Evolutionary conservation across 306 rosid species (phyloP).

Genomic region (Argentina anserina): DNA sequence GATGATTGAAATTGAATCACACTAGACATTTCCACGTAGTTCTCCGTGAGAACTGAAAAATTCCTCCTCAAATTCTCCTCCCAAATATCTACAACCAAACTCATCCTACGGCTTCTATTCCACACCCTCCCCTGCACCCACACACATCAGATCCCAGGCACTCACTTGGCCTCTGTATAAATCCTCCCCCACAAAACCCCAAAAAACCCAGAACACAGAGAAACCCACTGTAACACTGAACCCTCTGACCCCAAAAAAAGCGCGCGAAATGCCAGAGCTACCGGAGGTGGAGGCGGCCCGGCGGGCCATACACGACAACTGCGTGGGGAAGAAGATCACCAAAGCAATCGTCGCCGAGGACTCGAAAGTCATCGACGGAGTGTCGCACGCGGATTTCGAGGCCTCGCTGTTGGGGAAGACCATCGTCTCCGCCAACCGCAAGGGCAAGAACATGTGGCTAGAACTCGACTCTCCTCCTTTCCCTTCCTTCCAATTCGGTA

Average conservation of each 20-base stretch:
- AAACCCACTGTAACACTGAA: too few relatives aligned
- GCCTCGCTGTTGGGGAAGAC: conserved; percentile 67
- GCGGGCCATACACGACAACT: conserved; percentile 71
- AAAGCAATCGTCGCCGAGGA: conserved; percentile 65
- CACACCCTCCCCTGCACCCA: not conserved
- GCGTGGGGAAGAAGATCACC: conserved; percentile 67
- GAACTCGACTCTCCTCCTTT: conserved; percentile 84
- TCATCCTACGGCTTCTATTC: not conserved
- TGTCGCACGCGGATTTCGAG: conserved; percentile 66
- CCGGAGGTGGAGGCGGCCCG: conserved; percentile 99
- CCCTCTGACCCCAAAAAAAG: not conserved
- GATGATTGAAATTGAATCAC: too few relatives aligned
- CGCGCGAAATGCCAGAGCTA: conserved; percentile 84
- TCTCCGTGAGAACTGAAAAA: too few relatives aligned
- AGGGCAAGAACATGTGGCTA: conserved; percentile 96
- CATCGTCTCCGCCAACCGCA: conserved; percentile 70
- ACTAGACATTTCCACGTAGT: too few relatives aligned
- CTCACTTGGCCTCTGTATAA: not conserved
- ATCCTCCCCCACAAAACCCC: not conserved
- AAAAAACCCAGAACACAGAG: not conserved
- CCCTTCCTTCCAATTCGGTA: conserved; percentile 94
- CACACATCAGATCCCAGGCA: not conserved
- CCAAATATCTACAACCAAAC: not conserved
- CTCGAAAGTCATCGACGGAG: conserved; percentile 78
- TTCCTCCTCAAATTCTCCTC: too few relatives aligned